A percentile compares a stretch with the other conserved stretches of the same genome.
These are phyloP conservation scores for Grigorovia jiainica DNA, from an alignment of 805 yeast genomes.

Conservation along the genomic window DNA sequence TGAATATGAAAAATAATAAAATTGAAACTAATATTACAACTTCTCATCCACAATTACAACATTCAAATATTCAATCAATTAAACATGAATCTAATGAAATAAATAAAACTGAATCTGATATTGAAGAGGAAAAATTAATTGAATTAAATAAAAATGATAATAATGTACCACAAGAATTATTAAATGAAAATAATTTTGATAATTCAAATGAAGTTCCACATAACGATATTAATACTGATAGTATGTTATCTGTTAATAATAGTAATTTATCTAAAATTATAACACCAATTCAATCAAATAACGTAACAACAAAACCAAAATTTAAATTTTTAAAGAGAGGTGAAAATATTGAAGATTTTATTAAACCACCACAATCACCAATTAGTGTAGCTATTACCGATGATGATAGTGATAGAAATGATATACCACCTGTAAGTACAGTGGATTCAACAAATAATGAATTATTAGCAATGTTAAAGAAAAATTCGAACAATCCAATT, in stretches of 20 bases:
- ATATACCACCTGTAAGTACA: not conserved
- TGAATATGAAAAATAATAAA: too few relatives aligned
- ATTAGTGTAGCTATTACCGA: not conserved
- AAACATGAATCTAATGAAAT: too few relatives aligned
- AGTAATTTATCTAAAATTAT: not conserved
- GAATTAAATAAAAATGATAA: conserved; percentile 8
- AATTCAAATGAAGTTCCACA: conserved; percentile 16
- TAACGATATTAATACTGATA: conserved; percentile 11
- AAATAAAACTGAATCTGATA: conserved; percentile 1
- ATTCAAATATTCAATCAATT: not conserved
- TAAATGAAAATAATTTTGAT: conserved; percentile 11
- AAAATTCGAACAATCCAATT: conserved; percentile 2
- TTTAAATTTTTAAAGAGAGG: conserved; percentile 32
- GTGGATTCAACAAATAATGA: conserved; percentile 3
- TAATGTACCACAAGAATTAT: conserved; percentile 2
- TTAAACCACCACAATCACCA: not conserved
- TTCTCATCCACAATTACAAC: not conserved
- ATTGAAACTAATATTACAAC: not conserved
- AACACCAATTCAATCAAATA: not conserved
- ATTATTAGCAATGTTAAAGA: conserved; percentile 8
- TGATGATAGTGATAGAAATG: not conserved
- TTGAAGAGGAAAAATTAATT: conserved; percentile 8
- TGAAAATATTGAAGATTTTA: conserved; percentile 20
- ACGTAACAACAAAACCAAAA: conserved; percentile 21
- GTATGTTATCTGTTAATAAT: conserved; percentile 10